Evolutionary conservation across 2,329 filamentous ascomycete species (phyloP), one percentile per base, ranked within the genome.

Genomic region (Arthrobotrys megalospora): DNA sequence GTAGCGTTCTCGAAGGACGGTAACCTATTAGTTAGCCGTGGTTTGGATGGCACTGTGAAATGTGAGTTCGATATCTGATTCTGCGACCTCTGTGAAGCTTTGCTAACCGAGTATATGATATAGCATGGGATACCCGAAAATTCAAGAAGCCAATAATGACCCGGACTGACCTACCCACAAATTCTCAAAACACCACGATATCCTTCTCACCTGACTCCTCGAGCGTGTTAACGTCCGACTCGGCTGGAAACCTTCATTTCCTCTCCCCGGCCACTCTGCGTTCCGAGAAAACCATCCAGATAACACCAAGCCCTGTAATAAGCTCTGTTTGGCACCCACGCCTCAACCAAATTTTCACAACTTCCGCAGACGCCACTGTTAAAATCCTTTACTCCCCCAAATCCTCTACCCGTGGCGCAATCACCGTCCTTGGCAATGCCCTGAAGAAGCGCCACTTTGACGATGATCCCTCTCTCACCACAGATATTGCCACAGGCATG

Each of bases 361-460:
- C 94, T 75, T 97, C 95, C 53, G 93, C 93, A 65, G 97, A 97
- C 82, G 91, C 91, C 71, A 92, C 96, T 84, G 94, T 92, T 0
- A 95, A 94, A 82, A 89, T 98, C 48, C 90, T 99, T 58, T 99
- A 96, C 86, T 95, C 92, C 82, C 96, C 96, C 1, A 89, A 87
- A n/a, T 91, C 90, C 81, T 99, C 96, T 21, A 88, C 84, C 11
- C 91, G 90, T 78, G 96, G 96, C 75, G 96, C 94, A 2, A 91
- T 94, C 69, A 90, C 93, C 77, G 92, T 98, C 80, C 94, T 99
- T 90, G 94, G 92, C 79, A 93, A 93, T 82, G 94, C 94, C 0
- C 94, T 96, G 1, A 98, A 99, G 86, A 94, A 93, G 82, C 91
- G 95, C 1, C 95, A 99, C 83, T 90, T 99, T 77, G 96, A 99